Base-by-base conservation (phyloP, 2,329 filamentous ascomycete genomes). In the Verticillium albo-atrum region DNA sequence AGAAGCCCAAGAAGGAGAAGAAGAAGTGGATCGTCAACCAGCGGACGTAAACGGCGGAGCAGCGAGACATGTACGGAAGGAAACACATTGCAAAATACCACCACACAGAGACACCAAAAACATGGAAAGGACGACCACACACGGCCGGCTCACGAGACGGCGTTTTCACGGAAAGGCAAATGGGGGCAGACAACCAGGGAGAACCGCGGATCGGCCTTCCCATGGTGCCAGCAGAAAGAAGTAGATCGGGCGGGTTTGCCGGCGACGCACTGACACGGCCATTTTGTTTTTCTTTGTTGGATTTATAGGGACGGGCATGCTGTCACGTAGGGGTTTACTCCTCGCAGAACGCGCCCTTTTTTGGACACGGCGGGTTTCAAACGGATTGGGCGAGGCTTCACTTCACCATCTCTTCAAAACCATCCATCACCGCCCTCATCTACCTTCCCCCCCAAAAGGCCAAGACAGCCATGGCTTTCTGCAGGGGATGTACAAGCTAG, bases 21-120 rank as follows among this genome's bases (percentile, higher is more conserved):
- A 81, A 77, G 74, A 80, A 75, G 69, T 82, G 80, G 79, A 71
- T 71, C 23, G 75, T 80, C 55, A 72, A 65, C 20, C 68, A 75
- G 59, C 72, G 79, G 66, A 80, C 77, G 60, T 81, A 67, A 74
- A 12, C 12, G 23, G n/a, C 6, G 3, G 50, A 32, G 30, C 9
- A 32, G 9, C 30, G 30, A 32, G 34, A 20, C 25, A 42, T 14
- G 27, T 47, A 37, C 54, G 4, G 14, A 32, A 14, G 30, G 30
- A 32, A 42, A n/a, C 20, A 47, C 20, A 47, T 12, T 7, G 20
- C 30, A 47, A 37, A 37, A 37, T 32, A 32, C 30, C 12, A 32
- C 30, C 6, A 32, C 30, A 32, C 12, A n/a, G n/a, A n/a, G n/a
- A n/a, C n/a, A n/a, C n/a, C 34, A 17, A 25, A 25, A 47, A 47